These are phyloP conservation scores for Exophiala sp. DNA, from an alignment of 2,329 filamentous ascomycete species.

Conservation along the genomic window DNA sequence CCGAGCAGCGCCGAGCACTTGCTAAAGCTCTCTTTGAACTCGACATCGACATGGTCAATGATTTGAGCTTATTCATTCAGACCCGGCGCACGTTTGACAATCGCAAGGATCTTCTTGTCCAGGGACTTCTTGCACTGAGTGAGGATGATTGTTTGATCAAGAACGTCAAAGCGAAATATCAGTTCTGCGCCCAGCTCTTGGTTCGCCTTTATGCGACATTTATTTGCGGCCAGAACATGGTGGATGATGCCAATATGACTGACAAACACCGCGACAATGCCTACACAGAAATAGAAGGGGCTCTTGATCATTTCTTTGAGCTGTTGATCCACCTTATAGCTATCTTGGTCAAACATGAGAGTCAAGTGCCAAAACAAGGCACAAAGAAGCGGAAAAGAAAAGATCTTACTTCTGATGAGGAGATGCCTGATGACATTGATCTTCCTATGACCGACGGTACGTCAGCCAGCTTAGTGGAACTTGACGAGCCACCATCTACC, in stretches of 20 bases:
- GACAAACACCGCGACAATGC: conserved; percentile 6
- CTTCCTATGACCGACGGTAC: conserved; percentile 7
- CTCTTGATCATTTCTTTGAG: conserved; percentile 8
- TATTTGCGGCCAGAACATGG: conserved; percentile 11
- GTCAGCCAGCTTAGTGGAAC: conserved; percentile 8
- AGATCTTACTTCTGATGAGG: conserved; percentile 1
- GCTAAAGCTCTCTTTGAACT: conserved; percentile 28
- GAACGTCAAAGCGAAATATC: neutral
- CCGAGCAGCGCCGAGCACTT: conserved; percentile 36
- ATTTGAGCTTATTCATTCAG: conserved; percentile 3
- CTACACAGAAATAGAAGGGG: conserved; percentile 9
- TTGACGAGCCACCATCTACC: conserved; percentile 29
- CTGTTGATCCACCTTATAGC: neutral
- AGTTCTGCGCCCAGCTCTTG: neutral
- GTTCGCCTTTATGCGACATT: conserved; percentile 16
- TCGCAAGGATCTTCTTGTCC: conserved; percentile 4
- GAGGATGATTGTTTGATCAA: conserved; percentile 1
- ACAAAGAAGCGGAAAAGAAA: conserved; percentile 19
- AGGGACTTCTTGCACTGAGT: conserved; percentile 4
- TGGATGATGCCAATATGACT: neutral
- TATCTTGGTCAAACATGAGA: neutral
- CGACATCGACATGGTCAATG: neutral
- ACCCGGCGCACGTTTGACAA: neutral
- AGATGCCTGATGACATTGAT: conserved; percentile 12
- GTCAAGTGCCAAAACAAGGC: neutral